Base-by-base conservation (phyloP, 2,329 filamentous ascomycete species). In the Paramyrothecium roridum region DNA sequence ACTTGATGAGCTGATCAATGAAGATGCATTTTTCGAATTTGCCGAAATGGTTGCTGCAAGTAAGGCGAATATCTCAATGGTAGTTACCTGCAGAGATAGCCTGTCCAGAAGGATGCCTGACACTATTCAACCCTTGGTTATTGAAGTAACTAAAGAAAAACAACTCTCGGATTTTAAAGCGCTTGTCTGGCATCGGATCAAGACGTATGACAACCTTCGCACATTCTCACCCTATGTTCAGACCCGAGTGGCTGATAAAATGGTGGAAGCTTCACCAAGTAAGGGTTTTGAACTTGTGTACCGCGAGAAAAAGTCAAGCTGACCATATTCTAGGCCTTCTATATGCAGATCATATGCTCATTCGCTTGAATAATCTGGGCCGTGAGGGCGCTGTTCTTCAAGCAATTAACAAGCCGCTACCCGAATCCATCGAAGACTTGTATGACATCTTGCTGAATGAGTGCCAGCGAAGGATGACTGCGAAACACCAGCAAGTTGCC, bases 311-410 rank as follows among this genome's bases (percentile, higher is more conserved):
- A 43, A 34, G 23, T 4, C 34, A 12, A 17, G 16, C 17, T n/a
- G 12, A 45, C 16, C 17, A n/a, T 13, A 21, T 11, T 10, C n/a
- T 45, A 72, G 69, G 66, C 21, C 65, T 75, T 60, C 61, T 73
- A 1, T 75, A 74, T 37, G 66, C 67, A 0, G 66, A 74, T 20
- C 69, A 73, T 17, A 63, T 73, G 33, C 61, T 75, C 0, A 45
- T 57, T 8, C 59, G 67, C 0, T 56, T 74, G 3, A 63, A 70
- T 8, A 56, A 60, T 10, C 59, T 74, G 1, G 67, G 67, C 1
- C 65, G 71, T 0, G 70, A 74, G 51, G 64, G 66, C 4, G 67
- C 69, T 0, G 65, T 72, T 0, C 57, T 72, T 1, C 62, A 67
- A n/a, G 55, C 63, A 2, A 52, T 74, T 0, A 57, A 64, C 0